Conservation (phyloP, 495 filamentous ascomycete genomes). For the Podospora australis region DNA sequence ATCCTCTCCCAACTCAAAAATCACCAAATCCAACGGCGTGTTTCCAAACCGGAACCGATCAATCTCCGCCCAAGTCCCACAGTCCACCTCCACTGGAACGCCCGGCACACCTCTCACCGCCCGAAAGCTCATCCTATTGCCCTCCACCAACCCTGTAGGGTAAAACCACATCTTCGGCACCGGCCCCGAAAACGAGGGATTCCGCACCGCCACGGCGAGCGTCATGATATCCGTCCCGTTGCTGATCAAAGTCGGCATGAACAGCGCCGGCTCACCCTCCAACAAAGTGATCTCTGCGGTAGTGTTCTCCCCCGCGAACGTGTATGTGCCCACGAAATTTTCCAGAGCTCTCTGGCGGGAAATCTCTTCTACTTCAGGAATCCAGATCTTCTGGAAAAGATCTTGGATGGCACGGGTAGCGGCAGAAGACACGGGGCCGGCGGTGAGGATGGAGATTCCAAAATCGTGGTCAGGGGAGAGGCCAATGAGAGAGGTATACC, state of each 20-base stretch:
- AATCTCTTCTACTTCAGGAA: constrained; percentile 12
- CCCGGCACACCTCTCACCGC: constrained; percentile 2
- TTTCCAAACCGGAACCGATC: constrained; percentile 6
- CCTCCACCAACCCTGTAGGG: constrained; percentile 6
- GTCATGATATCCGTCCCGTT: too few relatives aligned
- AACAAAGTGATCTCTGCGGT: too few relatives aligned
- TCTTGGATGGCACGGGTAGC: background rate
- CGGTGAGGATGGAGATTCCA: constrained; percentile 28
- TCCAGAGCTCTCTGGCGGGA: background rate
- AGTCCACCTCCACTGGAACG: background rate
- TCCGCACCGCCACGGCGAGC: too few relatives aligned
- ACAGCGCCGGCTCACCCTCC: too few relatives aligned
- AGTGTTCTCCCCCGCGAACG: too few relatives aligned
- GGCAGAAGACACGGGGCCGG: background rate
- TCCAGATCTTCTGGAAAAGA: background rate
- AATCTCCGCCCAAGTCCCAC: constrained; percentile 6
- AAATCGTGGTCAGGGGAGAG: constrained; percentile 46
- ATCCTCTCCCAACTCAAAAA: constrained; percentile 9
- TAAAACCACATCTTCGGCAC: constrained; percentile 10
- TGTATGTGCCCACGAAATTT: constrained; percentile 11
- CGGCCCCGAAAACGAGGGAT: background rate
- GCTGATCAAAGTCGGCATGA: too few relatives aligned
- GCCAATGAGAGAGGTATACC: constrained; percentile 38
- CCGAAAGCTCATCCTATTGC: constrained; percentile 5
- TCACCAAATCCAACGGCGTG: constrained; percentile 8